Percentiles rank a stretch among this genome's conserved stretches.
These are phyloP conservation scores for Ascocoryne sarcoides DNA, from an alignment of 2,329 filamentous ascomycete genomes.

Conservation along the genomic window DNA sequence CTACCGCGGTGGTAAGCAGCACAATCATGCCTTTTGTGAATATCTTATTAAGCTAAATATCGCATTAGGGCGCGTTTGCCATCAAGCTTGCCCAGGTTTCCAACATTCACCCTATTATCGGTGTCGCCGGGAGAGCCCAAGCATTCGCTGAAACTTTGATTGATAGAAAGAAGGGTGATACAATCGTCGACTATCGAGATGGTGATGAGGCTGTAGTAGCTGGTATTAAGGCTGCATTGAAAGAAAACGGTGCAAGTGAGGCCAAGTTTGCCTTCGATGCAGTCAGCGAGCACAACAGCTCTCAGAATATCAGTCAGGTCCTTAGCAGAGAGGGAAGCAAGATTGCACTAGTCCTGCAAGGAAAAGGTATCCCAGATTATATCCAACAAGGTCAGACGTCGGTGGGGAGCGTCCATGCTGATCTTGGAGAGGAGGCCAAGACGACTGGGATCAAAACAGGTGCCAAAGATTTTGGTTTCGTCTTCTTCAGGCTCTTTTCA, in stretches of 20 bases:
- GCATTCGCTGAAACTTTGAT: slow-evolving; percentile 41
- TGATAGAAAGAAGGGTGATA: slow-evolving; percentile 41
- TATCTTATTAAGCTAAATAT: slow-evolving; percentile 6
- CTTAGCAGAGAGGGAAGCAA: slow-evolving; percentile 23
- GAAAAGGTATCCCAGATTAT: slow-evolving; percentile 29
- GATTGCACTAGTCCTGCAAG: slow-evolving; percentile 35
- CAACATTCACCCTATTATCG: slow-evolving; percentile 51
- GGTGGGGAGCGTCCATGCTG: slow-evolving; percentile 19
- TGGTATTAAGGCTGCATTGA: slow-evolving; percentile 23
- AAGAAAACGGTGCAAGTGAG: slow-evolving; percentile 16
- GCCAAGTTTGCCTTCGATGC: slow-evolving; percentile 24
- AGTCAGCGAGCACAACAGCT: slow-evolving; percentile 22
- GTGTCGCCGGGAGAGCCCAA: slow-evolving; percentile 42
- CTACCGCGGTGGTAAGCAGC: slow-evolving; percentile 20
- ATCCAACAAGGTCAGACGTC: slow-evolving; percentile 15
- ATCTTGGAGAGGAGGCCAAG: slow-evolving; percentile 7
- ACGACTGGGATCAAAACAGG: slow-evolving; percentile 18
- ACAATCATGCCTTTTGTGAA: background rate
- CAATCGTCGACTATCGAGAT: slow-evolving; percentile 47
- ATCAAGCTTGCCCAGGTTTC: slow-evolving; percentile 40
- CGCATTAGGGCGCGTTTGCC: slow-evolving; percentile 41
- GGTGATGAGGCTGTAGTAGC: slow-evolving; percentile 35
- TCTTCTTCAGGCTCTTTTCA: slow-evolving; percentile 20
- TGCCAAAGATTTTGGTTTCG: slow-evolving; percentile 20
- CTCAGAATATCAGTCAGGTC: slow-evolving; percentile 21